Evolutionary conservation across 768 basidiomycete genomes (phyloP).

Genomic region (Cystofilobasidium capitatum): DNA sequence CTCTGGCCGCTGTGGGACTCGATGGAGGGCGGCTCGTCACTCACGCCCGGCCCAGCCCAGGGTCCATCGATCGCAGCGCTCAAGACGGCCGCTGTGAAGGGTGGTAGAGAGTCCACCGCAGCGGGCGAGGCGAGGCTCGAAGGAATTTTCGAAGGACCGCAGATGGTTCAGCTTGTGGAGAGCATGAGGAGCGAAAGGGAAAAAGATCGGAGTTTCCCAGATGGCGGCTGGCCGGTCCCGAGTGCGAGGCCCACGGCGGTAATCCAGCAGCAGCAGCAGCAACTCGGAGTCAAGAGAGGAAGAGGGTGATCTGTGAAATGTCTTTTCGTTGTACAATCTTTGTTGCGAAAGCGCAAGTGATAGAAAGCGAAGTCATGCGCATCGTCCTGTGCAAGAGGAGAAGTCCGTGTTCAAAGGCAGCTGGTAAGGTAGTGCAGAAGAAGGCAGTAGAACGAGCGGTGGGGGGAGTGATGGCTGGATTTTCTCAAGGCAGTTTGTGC

Average conservation of each 20-base stretch:
- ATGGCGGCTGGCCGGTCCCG: conserved; percentile 4
- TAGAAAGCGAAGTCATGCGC: too few relatives aligned
- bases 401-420: neutral
- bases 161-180: conserved; percentile 23
- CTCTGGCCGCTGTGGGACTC: conserved; percentile 82
- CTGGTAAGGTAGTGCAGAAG: neutral
- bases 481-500: neutral
- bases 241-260: neutral
- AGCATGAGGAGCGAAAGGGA: conserved; percentile 20
- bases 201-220: conserved; percentile 4
- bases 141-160: conserved; percentile 7
- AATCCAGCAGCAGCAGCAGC: neutral
- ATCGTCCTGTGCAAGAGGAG: too few relatives aligned
- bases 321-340: too few relatives aligned
- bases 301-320: neutral
- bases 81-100: neutral
- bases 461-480: neutral
- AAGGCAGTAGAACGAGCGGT: neutral
- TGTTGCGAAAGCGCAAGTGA: too few relatives aligned
- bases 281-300: neutral
- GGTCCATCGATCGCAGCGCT: neutral
- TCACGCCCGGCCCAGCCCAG: neutral
- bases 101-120: neutral
- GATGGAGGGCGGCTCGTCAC: conserved; percentile 53
- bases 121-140: neutral